Conservation (phyloP, 768 basidiomycete species). For the Tricholoma terreum region DNA sequence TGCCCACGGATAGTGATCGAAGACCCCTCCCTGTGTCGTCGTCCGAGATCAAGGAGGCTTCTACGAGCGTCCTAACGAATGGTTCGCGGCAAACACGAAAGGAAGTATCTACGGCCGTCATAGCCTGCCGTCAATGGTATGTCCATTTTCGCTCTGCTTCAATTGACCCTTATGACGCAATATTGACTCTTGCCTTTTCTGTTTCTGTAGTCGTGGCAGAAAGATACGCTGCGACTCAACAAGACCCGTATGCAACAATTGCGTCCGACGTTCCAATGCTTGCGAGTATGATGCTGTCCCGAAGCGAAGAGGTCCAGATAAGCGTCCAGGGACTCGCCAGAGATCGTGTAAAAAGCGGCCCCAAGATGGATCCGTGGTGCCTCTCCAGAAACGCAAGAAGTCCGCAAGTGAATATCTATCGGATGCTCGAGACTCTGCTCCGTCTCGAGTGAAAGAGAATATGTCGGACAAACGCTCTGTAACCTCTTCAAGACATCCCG, state of each 20-base stretch:
- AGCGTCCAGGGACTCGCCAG: constrained; percentile 79
- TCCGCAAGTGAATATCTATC: constrained; percentile 26
- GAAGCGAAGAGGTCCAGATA: constrained; percentile 83
- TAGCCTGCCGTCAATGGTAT: constrained; percentile 84
- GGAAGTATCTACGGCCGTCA: constrained; percentile 66
- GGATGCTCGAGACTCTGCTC: constrained; percentile 30
- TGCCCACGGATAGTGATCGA: constrained; percentile 30
- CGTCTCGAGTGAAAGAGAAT: constrained; percentile 39
- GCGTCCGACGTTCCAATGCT: constrained; percentile 69
- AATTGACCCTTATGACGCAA: constrained; percentile 40
- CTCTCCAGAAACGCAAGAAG: constrained; percentile 55
- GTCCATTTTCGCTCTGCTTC: constrained; percentile 36
- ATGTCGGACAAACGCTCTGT: constrained; percentile 28
- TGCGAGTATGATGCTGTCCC: constrained; percentile 81
- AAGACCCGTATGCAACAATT: constrained; percentile 79
- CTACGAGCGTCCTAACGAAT: constrained; percentile 24
- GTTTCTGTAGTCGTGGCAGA: constrained; percentile 61
- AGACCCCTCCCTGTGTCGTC: constrained; percentile 31
- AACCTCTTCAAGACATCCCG: constrained; percentile 20
- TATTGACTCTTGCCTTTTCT: constrained; percentile 28
- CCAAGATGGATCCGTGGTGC: constrained; percentile 47
- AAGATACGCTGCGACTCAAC: constrained; percentile 88
- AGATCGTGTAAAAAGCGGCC: constrained; percentile 82
- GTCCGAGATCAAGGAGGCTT: constrained; percentile 33
- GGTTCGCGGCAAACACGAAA: constrained; percentile 44